Conservation (phyloP, 805 yeast genomes). For the Candida nanaspora region DNA sequence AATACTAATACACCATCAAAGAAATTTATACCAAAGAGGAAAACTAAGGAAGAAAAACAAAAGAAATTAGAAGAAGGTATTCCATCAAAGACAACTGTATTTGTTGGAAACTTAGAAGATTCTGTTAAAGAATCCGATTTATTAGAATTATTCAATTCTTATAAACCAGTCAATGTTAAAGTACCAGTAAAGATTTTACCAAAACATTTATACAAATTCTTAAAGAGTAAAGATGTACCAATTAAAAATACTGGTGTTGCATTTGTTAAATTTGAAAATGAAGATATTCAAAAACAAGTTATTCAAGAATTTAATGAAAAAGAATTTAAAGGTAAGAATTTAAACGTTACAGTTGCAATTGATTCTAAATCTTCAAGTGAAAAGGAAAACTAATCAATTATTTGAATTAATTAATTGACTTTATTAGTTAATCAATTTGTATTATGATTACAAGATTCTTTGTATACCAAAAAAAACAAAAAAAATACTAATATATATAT, state of each 20-base stretch:
- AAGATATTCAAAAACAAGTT: conserved; percentile 40
- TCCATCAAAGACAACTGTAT: conserved; percentile 52
- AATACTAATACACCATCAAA: conserved; percentile 1
- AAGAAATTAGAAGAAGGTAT: conserved; percentile 38
- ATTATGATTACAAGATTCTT: too few species aligned
- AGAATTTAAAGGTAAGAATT: conserved; percentile 54
- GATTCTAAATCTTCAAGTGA: conserved; percentile 33
- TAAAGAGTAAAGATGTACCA: conserved; percentile 37
- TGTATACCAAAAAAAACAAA: too few species aligned
- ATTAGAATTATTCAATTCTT: too few species aligned
- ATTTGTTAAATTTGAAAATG: conserved; percentile 44
- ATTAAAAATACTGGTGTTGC: conserved; percentile 59
- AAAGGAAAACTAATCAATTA: neutral
- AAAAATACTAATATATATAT: too few species aligned
- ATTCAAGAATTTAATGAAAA: conserved; percentile 61
- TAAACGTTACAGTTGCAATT: conserved; percentile 68
- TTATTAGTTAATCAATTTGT: too few species aligned
- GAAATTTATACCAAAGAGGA: conserved; percentile 4
- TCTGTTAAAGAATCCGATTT: too few species aligned
- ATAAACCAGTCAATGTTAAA: conserved; percentile 45
- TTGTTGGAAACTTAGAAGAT: conserved; percentile 53
- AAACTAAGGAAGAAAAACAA: conserved; percentile 22
- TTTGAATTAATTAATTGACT: neutral
- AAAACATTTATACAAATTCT: conserved; percentile 31
- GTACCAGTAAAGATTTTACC: conserved; percentile 50